Conservation (phyloP, 306 rosid genomes). For the Malus asiatica region DNA sequence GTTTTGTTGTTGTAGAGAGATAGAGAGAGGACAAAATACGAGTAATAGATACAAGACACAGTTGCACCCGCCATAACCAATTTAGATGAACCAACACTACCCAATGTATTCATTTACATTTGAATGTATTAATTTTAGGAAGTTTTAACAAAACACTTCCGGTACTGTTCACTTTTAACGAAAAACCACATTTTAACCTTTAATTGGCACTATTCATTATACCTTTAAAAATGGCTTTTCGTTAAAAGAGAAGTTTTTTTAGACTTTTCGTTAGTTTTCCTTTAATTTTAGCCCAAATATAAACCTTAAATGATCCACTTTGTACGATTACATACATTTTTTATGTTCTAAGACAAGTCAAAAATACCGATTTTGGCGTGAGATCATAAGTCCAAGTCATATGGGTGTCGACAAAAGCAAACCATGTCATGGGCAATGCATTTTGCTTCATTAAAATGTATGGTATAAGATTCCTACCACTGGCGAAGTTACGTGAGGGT, state of each 20-base stretch:
- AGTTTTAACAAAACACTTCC: no score
- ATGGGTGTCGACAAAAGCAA: constrained; percentile 17
- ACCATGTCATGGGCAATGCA: constrained; percentile 17
- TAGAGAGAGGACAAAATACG: neutral
- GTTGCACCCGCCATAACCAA: constrained; percentile 14
- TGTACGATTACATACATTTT: neutral
- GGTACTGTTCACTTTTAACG: no score
- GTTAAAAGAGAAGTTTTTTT: no score
- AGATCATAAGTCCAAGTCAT: neutral
- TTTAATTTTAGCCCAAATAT: neutral
- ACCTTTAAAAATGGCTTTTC: no score
- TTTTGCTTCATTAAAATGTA: neutral
- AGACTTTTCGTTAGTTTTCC: no score
- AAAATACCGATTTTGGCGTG: constrained; percentile 3
- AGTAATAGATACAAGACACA: neutral
- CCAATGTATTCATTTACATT: neutral
- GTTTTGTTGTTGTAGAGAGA: neutral
- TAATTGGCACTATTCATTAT: no score
- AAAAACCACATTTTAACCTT: no score
- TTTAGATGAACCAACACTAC: constrained; percentile 8
- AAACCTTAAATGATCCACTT: neutral
- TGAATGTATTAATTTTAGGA: neutral
- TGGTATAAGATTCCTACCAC: neutral
- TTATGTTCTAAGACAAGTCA: neutral
- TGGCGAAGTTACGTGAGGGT: no score